phyloP scores from a whole-genome alignment of 164 flowering plant species.

The Umbellularia californica region DNA sequence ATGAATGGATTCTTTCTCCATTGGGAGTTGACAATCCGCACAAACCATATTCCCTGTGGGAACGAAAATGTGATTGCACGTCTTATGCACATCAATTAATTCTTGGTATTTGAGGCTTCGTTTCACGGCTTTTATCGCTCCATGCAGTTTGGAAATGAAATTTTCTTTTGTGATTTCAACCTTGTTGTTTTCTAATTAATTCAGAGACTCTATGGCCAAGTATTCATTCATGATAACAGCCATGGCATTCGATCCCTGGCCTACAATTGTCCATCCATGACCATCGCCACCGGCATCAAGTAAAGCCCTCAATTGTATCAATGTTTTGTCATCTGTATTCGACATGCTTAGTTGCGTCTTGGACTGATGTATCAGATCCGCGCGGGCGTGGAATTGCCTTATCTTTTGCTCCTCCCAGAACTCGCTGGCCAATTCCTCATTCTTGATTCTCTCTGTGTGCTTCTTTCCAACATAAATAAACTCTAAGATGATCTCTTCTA shows the following conservation, averaged over 20 bases:
- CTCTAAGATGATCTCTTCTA: slow-evolving; percentile 17
- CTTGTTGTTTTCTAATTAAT: slow-evolving; percentile 35
- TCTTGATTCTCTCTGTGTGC: slow-evolving; percentile 8
- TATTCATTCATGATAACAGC: slow-evolving; percentile 41
- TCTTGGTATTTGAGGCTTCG: slow-evolving; percentile 3
- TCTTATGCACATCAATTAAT: slow-evolving; percentile 35
- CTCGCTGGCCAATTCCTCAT: slow-evolving; percentile 22
- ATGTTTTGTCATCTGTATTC: slow-evolving; percentile 30
- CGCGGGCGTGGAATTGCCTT: slow-evolving; percentile 49
- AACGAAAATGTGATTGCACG: slow-evolving; percentile 62
- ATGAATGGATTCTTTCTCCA: slow-evolving; percentile 48
- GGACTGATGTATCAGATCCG: slow-evolving; percentile 54
- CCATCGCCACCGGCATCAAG: slow-evolving; percentile 46
- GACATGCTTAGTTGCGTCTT: slow-evolving; percentile 36
- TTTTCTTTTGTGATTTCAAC: slow-evolving; percentile 18
- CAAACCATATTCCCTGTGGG: slow-evolving; percentile 54
- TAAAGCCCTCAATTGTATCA: slow-evolving; percentile 48
- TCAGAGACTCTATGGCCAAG: slow-evolving; percentile 21
- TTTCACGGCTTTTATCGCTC: background rate
- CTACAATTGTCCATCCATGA: slow-evolving; percentile 57
- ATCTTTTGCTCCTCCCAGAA: slow-evolving; percentile 20
- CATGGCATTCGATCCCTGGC: slow-evolving; percentile 38
- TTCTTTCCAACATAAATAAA: slow-evolving; percentile 44
- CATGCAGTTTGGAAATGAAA: slow-evolving; percentile 41
- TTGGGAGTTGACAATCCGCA: slow-evolving; percentile 53